Conservation (phyloP, 2,329 filamentous ascomycete species). For the Colletotrichum sp. region DNA sequence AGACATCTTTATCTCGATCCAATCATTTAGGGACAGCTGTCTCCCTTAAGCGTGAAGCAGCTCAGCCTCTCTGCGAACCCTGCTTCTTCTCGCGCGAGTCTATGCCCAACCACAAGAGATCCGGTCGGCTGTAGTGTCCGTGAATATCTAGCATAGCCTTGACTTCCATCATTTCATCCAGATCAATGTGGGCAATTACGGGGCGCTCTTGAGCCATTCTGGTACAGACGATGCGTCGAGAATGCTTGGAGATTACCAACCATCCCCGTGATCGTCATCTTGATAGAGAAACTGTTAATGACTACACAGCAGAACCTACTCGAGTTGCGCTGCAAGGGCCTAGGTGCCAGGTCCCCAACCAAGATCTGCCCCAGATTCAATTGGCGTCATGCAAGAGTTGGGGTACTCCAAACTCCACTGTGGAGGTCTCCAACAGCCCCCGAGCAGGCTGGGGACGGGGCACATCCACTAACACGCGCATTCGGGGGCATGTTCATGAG, state of each 20-base stretch:
- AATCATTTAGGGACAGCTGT: rapidly evolving
- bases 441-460: not conserved
- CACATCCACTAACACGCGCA: not conserved
- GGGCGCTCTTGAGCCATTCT: not conserved
- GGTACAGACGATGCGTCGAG: not conserved
- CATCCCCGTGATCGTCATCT: not conserved
- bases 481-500: not conserved
- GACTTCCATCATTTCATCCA: not conserved
- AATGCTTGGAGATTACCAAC: not conserved
- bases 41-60: not conserved
- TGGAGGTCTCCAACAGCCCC: not conserved
- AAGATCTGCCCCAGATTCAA: not conserved
- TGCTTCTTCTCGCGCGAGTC: not conserved
- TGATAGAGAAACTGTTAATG: not conserved
- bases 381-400: not conserved
- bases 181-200: not conserved
- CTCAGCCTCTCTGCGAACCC: not conserved
- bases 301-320: not conserved
- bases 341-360: not conserved
- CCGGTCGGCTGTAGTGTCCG: not conserved
- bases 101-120: not conserved
- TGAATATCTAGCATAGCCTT: not conserved
- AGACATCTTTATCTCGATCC: not conserved
- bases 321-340: not conserved
- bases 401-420: not conserved